These are phyloP conservation scores for Hygrophila difformis DNA, from an alignment of 257 asterid genomes.

Conservation along the genomic window DNA sequence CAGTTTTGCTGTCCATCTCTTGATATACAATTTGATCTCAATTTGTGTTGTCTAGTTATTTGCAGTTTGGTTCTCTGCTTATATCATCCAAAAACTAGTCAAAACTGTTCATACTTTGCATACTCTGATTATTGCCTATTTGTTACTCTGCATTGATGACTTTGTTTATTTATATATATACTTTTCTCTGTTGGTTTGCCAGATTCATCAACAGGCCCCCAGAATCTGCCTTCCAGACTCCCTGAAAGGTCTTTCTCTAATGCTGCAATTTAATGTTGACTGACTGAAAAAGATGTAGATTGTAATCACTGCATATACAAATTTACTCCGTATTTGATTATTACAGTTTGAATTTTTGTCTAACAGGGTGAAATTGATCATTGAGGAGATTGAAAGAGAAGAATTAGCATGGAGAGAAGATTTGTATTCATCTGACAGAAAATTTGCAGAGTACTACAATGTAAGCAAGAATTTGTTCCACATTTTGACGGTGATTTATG, in stretches of 20 bases:
- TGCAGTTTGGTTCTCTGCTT: too few relatives aligned
- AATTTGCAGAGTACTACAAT: constrained; percentile 90
- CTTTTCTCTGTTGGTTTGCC: constrained; percentile 22
- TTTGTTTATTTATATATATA: too few relatives aligned
- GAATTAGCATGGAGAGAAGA: constrained; percentile 91
- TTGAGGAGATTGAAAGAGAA: constrained; percentile 97
- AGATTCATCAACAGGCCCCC: constrained; percentile 60
- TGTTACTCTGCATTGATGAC: neutral
- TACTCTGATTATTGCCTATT: constrained; percentile 8
- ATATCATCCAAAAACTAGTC: too few relatives aligned
- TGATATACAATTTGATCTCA: too few relatives aligned
- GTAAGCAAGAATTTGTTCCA: constrained; percentile 28
- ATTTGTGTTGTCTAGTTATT: too few relatives aligned
- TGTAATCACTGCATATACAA: too few relatives aligned
- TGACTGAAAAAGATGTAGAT: too few relatives aligned
- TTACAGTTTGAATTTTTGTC: neutral
- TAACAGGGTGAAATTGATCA: constrained; percentile 81
- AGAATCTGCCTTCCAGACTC: constrained; percentile 74
- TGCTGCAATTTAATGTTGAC: neutral
- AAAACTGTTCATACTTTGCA: neutral
- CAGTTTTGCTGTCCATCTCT: too few relatives aligned
- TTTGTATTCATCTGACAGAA: constrained; percentile 87
- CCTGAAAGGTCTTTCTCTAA: constrained; percentile 68
- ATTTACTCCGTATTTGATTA: too few relatives aligned
- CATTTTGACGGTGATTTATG: too few relatives aligned